Conservation (phyloP, 768 basidiomycete species). For the Macrocybe gigantea region DNA sequence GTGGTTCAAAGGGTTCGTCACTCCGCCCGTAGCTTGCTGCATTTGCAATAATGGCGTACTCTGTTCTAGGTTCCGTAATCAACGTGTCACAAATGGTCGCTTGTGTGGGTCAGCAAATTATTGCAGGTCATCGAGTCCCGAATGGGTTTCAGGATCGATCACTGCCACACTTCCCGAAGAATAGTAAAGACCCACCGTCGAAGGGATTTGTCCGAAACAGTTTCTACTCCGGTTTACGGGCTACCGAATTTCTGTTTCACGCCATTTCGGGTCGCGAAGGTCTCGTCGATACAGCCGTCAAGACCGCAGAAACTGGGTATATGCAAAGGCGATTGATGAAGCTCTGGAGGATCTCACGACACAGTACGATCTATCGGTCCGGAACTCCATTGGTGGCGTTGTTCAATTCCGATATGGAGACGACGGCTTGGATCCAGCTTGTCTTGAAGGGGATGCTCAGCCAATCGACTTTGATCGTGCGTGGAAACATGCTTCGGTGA, state of each 20-base stretch:
- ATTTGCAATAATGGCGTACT: background rate
- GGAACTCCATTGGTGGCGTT: conserved; percentile 90
- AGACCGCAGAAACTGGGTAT: conserved; percentile 99
- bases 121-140: conserved; percentile 95
- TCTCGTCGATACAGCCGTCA: conserved; percentile 98
- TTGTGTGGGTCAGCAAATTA: conserved; percentile 99
- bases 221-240: conserved; percentile 87
- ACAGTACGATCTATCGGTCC: conserved; percentile 93
- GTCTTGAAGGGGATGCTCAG: conserved; percentile 91
- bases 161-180: conserved; percentile 97
- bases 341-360: conserved; percentile 95
- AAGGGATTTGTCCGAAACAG: conserved; percentile 98
- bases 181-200: conserved; percentile 91
- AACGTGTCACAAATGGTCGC: conserved; percentile 99
- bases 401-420: conserved; percentile 98
- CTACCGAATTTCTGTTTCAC: conserved; percentile 98
- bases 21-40: background rate
- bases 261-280: conserved; percentile 99
- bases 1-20: conserved; percentile 89
- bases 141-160: conserved; percentile 99
- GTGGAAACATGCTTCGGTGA: conserved; percentile 79
- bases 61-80: conserved; percentile 76
- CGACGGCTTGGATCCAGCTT: conserved; percentile 95
- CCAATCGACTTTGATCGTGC: conserved; percentile 87
- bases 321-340: conserved; percentile 99